phyloP scores from a whole-genome alignment of 352 stramenopile species.

The Globisporangium acanthophoron region DNA sequence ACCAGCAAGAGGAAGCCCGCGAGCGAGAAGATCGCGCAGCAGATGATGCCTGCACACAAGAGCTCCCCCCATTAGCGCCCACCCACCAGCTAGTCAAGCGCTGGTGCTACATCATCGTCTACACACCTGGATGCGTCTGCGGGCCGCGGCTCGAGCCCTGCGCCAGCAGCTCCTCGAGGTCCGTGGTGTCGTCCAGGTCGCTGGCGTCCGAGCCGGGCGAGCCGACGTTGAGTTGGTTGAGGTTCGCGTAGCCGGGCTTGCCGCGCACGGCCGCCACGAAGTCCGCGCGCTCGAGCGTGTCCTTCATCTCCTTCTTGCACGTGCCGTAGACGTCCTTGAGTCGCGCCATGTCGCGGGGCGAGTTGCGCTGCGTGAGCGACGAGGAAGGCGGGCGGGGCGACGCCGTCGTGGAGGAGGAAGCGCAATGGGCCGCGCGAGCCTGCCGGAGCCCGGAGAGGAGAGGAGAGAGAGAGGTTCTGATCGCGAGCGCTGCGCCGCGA shows the following conservation, averaged over 20 bases:
- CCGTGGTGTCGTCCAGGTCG: conserved; percentile 70
- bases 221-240: conserved; percentile 77
- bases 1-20: conserved; percentile 69
- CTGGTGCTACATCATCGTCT: not conserved
- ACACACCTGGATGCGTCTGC: conserved; percentile 58
- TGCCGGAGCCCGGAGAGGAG: too few species aligned
- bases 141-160: conserved; percentile 66
- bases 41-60: conserved; percentile 47
- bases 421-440: not conserved
- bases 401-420: conserved; percentile 1
- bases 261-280: conserved; percentile 65
- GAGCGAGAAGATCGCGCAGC: conserved; percentile 73
- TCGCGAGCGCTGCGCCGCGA: too few species aligned
- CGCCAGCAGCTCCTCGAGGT: conserved; percentile 74
- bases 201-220: conserved; percentile 74
- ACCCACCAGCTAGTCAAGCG: not conserved
- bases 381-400: not conserved
- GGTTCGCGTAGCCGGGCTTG: conserved; percentile 77
- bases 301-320: conserved; percentile 76
- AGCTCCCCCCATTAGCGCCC: too few species aligned
- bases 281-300: conserved; percentile 61
- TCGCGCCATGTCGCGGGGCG: conserved; percentile 33
- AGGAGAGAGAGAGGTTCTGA: too few species aligned
- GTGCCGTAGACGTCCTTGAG: conserved; percentile 76
- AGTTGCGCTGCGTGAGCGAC: conserved; percentile 1